Evolutionary conservation across 148 eudicot genomes (phyloP), one percentile per base, ranked within the genome.

Genomic region (Rhododendron ferrugineum): DNA sequence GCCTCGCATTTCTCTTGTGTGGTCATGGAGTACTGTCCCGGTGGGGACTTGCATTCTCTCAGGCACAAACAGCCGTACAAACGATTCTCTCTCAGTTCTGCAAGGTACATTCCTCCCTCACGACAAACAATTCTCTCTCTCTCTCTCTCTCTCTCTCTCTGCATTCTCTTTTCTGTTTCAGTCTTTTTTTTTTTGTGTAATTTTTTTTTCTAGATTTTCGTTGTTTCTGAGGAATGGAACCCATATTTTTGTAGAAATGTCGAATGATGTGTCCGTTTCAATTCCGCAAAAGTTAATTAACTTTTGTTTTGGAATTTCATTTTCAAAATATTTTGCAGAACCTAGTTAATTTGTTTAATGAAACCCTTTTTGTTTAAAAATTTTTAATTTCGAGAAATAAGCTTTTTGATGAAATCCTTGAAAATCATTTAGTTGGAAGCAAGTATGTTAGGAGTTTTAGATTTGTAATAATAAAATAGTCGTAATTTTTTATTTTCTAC

Each of bases 41-140:
- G 94, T 13, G 98, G 98, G 26, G 98, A 95, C 85, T 89, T 95
- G 90, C 96, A 94, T 28, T 94, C 98, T 16, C 91, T 96, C 20
- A 84, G 95, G 1, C 92, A 94, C 72, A 85, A 83, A 32, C 92
- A 92, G 70, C 98, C 98, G 20, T 83, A 85, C 49, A 89, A 91
- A 5, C 94, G 95, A 36, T 95, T 95, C 77, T 86, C 96, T 13
- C 75, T 94, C 40, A 83, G 85, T 85, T 88, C 98, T 6, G 93
- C 98, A 2, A 93, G 98, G 98, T 95, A 89, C 73, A 47, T 77
- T 16, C 22, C 4, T 72, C 20, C 22, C 4, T 72, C 20, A 5
- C 28, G 11, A 46, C 49, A 46, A 46, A 46, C 49, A 7, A 46
- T 10, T 16, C 60, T 54, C 15, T 50, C 56, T 13, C 18, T 50